Evolutionary conservation across 495 filamentous ascomycete species (phyloP), one percentile per base, ranked within the genome.

Genomic region (Aspergillus nanangensis): DNA sequence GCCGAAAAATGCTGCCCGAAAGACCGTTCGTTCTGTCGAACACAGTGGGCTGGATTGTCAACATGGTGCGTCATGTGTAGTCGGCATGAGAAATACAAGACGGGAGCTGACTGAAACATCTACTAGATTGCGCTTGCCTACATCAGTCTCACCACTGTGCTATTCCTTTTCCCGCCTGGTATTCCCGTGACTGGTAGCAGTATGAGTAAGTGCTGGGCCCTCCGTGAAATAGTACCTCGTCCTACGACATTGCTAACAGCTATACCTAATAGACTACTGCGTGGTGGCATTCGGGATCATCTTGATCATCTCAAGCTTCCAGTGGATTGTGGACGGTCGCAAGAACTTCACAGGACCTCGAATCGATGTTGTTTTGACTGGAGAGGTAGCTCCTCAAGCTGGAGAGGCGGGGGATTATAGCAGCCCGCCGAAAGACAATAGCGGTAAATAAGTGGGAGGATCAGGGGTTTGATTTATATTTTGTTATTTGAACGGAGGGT

Each of bases 111-210:
- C 48, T 47, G 19, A 51, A 11, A 15, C 17, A 11, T 17, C n/a
- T 35, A 20, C 2, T 25, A 81, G 79, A 61, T 90, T 38, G 83
- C 86, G 3, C 62, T 89, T 24, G 64, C 55, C 0, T 90, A 87
- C 56, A 78, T 84, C 18, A 60, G 76, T 18, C 58, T 88, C 5
- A 88, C 84, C 1, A 88, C 84, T 0, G 78, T 89, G 7, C 70
- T 91, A 0, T 91, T 90, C 60, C 72, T 89, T 13, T 86, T 91
- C 63, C 87, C 87, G 3, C 86, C 87, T 0, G 71, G 67, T 3
- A 49, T 87, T 2, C 84, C 83, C 2, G 80, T 81, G 1, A 83
- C 79, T 0, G 80, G 74, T 7, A 79, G 71, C 47, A 88, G 80
- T 63, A 88, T 91, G 86, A 90, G 76, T 80, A 71, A 56, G 74